Conservation (phyloP, 2,329 filamentous ascomycete species). For the Penicillium sp. region DNA sequence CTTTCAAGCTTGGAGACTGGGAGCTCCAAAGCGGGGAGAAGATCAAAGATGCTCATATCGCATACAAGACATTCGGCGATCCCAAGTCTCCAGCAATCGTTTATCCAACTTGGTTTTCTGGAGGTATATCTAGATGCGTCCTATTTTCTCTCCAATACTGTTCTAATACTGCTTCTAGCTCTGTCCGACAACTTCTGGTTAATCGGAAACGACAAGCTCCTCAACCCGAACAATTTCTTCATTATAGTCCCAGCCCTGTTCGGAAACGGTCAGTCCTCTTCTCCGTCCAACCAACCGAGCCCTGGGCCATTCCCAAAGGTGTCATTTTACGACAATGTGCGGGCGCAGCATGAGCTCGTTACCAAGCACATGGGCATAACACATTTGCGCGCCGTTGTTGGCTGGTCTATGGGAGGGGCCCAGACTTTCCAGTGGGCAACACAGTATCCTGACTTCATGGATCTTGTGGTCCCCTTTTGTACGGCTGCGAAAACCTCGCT, state of each 20-base stretch:
- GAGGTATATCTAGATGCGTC: slow-evolving; percentile 41
- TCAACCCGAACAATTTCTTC: slow-evolving; percentile 64
- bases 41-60: slow-evolving; percentile 64
- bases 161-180: slow-evolving; percentile 24
- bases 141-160: not conserved
- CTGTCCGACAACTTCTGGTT: slow-evolving; percentile 75
- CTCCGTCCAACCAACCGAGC: slow-evolving; percentile 59
- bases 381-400: slow-evolving; percentile 61
- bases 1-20: slow-evolving; percentile 63
- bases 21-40: slow-evolving; percentile 62
- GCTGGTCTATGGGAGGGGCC: slow-evolving; percentile 69
- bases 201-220: slow-evolving; percentile 61
- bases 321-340: slow-evolving; percentile 67
- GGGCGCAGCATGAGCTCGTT: slow-evolving; percentile 64
- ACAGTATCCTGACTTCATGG: slow-evolving; percentile 64
- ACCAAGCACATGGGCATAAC: slow-evolving; percentile 60
- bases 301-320: slow-evolving; percentile 60
- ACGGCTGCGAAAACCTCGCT: slow-evolving; percentile 61
- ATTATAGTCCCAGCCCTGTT: slow-evolving; percentile 68
- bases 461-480: slow-evolving; percentile 64
- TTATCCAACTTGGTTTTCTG: slow-evolving; percentile 75
- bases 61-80: slow-evolving; percentile 73
- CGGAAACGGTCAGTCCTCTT: slow-evolving; percentile 66
- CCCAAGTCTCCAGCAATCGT: slow-evolving; percentile 62
- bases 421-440: slow-evolving; percentile 65